These are phyloP conservation scores for Neospora caninum DNA, from an alignment of 169 alveolate species.

Conservation along the genomic window DNA sequence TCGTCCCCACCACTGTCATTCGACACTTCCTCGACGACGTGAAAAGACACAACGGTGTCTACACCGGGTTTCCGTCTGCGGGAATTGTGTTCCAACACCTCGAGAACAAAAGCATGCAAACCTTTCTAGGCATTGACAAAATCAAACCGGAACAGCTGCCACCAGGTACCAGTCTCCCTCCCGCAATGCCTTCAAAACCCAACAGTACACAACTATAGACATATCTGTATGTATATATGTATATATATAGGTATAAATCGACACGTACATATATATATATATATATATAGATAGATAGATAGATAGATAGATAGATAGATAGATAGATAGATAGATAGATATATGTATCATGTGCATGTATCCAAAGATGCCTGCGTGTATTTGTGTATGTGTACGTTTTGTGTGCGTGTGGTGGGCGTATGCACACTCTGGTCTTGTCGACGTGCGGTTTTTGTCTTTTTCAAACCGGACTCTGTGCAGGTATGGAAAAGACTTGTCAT, in stretches of 20 bases:
- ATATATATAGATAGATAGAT: neutral
- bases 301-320: neutral
- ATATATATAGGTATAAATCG: too few species aligned
- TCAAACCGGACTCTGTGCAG: too few species aligned
- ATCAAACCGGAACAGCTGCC: constrained; percentile 57
- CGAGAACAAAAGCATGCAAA: constrained; percentile 75
- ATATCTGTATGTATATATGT: neutral
- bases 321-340: neutral
- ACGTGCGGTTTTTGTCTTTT: too few species aligned
- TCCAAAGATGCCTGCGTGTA: too few species aligned
- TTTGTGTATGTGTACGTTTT: too few species aligned
- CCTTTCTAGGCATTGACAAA: constrained; percentile 72
- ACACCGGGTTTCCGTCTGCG: constrained; percentile 82
- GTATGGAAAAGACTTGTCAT: too few species aligned
- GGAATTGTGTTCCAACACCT: constrained; percentile 82
- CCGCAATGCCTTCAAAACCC: neutral
- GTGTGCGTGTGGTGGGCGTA: too few species aligned
- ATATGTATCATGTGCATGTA: too few species aligned
- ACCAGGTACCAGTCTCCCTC: neutral
- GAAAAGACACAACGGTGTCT: constrained; percentile 53
- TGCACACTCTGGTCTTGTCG: too few species aligned
- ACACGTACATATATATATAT: too few species aligned
- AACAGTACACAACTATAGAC: neutral
- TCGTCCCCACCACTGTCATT: constrained; percentile 81
- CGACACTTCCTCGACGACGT: constrained; percentile 78